A percentile compares a stretch with the other conserved stretches of the same genome.
Conservation (phyloP, 352 stramenopile species). For the Globisporangium apiculatum region DNA sequence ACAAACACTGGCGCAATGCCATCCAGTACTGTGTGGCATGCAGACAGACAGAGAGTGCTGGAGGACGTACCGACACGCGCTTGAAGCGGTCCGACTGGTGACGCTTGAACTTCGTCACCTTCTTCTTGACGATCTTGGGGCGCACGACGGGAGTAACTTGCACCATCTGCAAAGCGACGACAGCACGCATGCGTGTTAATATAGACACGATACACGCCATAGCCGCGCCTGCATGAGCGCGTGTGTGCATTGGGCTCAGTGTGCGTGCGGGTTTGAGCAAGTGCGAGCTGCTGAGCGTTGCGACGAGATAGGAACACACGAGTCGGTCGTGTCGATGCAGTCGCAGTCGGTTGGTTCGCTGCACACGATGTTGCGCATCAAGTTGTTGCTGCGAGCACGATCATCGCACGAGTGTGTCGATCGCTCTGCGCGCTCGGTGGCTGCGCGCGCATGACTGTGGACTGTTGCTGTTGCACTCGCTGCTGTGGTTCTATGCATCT, state of each 20-base stretch:
- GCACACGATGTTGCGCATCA: too few species aligned
- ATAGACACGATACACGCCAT: too few species aligned
- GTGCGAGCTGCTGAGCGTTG: too few species aligned
- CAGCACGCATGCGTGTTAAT: too few species aligned
- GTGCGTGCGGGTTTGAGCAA: too few species aligned
- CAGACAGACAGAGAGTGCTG: not conserved
- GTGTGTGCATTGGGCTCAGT: not conserved
- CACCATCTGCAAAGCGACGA: constrained; percentile 62
- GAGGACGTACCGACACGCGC: constrained; percentile 87
- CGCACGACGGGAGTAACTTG: constrained; percentile 87
- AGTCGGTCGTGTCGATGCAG: too few species aligned
- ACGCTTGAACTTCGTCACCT: constrained; percentile 99
- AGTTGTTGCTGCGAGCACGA: too few species aligned
- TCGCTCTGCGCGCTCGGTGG: too few species aligned
- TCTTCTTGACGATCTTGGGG: constrained; percentile 99
- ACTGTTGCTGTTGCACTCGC: constrained; percentile 1
- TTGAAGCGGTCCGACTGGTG: constrained; percentile 99
- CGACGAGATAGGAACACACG: too few species aligned
- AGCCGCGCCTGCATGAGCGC: not conserved
- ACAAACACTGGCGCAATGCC: not conserved
- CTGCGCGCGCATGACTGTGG: not conserved
- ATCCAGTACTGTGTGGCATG: not conserved
- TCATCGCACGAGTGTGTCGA: too few species aligned
- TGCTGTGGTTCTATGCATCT: not conserved
- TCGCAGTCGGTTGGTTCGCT: too few species aligned